Percentiles rank a stretch among this genome's conserved stretches.
These are phyloP conservation scores for Truncatella angustata DNA, from an alignment of 2,329 filamentous ascomycete genomes.

Conservation along the genomic window DNA sequence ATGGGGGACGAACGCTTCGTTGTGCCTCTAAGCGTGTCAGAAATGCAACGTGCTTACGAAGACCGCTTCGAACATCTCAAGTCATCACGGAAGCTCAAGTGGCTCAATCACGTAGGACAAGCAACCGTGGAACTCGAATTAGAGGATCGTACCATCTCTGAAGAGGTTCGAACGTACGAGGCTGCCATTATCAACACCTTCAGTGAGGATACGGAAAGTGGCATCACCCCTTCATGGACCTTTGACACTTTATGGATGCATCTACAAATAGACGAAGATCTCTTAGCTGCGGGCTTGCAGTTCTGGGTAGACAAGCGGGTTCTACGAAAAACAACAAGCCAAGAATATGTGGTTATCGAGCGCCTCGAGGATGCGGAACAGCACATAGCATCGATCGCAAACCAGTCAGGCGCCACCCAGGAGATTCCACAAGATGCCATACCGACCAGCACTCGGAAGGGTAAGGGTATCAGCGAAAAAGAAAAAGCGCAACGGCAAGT, in stretches of 20 bases:
- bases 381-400: constrained; percentile 17
- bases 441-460: constrained; percentile 45
- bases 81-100: constrained; percentile 79
- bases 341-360: constrained; percentile 68
- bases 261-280: constrained; percentile 72
- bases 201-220: constrained; percentile 24
- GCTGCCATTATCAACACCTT: constrained; percentile 87
- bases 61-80: constrained; percentile 77
- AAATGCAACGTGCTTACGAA: constrained; percentile 69
- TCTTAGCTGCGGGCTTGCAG: constrained; percentile 63
- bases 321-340: constrained; percentile 53
- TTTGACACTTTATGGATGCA: constrained; percentile 51
- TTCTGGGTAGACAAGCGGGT: constrained; percentile 73
- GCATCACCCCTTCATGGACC: constrained; percentile 36
- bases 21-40: constrained; percentile 56
- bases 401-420: constrained; percentile 14
- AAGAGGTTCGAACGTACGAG: constrained; percentile 79
- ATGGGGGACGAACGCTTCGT: constrained; percentile 68
- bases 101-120: constrained; percentile 80
- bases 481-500: constrained; percentile 59
- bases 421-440: constrained; percentile 17
- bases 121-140: constrained; percentile 80
- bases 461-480: constrained; percentile 58
- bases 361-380: constrained; percentile 45
- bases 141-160: constrained; percentile 70